phyloP scores from a whole-genome alignment of 495 filamentous ascomycete species.

The Trichocladium antarcticum region DNA sequence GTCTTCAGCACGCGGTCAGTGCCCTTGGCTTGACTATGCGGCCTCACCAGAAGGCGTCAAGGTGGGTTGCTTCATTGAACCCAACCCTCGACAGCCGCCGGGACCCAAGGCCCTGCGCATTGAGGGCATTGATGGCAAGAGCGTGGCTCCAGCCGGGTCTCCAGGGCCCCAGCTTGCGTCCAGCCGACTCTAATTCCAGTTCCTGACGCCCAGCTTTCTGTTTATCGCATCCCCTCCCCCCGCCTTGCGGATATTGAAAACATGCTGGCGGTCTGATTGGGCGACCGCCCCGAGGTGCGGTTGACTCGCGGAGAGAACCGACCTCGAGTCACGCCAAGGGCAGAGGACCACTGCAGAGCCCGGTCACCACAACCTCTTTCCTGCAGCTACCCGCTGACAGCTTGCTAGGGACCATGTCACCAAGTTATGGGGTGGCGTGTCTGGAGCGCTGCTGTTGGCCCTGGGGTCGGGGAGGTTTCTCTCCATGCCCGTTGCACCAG shows the following conservation, averaged over 20 bases:
- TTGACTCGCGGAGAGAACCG: background rate
- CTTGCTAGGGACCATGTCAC: background rate
- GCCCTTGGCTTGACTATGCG: conserved; percentile 11
- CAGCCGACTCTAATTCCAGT: conserved; percentile 1
- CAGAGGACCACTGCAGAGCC: conserved; percentile 1
- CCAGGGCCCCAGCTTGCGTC: conserved; percentile 6
- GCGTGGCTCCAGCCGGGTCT: conserved; percentile 6
- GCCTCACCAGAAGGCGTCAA: conserved; percentile 1
- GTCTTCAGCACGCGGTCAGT: conserved; percentile 15
- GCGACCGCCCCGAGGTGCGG: background rate
- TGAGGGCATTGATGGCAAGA: conserved; percentile 20
- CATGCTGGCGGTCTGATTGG: background rate
- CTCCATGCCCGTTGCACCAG: background rate
- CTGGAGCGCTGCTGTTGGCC: background rate
- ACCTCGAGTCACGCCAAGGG: conserved; percentile 2
- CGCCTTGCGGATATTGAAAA: background rate
- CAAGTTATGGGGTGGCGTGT: background rate
- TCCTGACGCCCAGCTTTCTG: conserved; percentile 4
- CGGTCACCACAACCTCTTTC: background rate
- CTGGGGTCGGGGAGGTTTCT: background rate
- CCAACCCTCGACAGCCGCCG: background rate
- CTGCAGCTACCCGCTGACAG: conserved; percentile 14
- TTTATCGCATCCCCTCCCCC: conserved; percentile 2
- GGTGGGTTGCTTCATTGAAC: background rate
- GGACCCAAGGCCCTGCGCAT: conserved; percentile 8